Conservation (phyloP, 2,329 filamentous ascomycete species). For the Botrytis medusae region DNA sequence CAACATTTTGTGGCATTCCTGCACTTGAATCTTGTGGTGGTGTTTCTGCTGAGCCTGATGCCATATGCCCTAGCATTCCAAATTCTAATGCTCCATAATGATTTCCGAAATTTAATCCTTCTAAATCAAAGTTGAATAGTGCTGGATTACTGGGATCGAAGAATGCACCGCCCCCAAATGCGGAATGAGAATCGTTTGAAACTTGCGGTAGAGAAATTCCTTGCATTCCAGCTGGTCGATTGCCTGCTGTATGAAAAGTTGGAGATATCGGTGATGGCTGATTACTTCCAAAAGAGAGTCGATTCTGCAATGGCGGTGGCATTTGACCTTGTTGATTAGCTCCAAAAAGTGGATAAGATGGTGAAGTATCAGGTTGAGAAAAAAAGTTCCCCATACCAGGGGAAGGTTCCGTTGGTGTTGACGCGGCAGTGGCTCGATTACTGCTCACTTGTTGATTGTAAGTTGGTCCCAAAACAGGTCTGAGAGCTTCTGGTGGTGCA, state of each 20-base stretch:
- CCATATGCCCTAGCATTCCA: slow-evolving; percentile 94
- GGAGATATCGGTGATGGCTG: slow-evolving; percentile 75
- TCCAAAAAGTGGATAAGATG: slow-evolving; percentile 45
- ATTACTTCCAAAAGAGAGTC: slow-evolving; percentile 56
- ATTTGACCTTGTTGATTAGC: slow-evolving; percentile 48
- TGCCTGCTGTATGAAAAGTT: slow-evolving; percentile 59
- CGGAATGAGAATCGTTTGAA: slow-evolving; percentile 47
- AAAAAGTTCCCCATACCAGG: slow-evolving; percentile 37
- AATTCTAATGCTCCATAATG: slow-evolving; percentile 96
- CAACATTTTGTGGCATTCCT: slow-evolving; percentile 50
- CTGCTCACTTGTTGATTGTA: slow-evolving; percentile 59
- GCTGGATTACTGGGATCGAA: slow-evolving; percentile 93
- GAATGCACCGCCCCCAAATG: slow-evolving; percentile 54
- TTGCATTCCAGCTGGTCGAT: slow-evolving; percentile 49
- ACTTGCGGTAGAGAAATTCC: slow-evolving; percentile 43
- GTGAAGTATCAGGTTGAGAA: slow-evolving; percentile 36
- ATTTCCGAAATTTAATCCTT: slow-evolving; percentile 91
- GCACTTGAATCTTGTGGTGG: slow-evolving; percentile 61
- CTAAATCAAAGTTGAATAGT: slow-evolving; percentile 93
- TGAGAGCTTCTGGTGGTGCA: slow-evolving; percentile 82
- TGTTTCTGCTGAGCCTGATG: slow-evolving; percentile 81
- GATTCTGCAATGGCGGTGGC: slow-evolving; percentile 51
- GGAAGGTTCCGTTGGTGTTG: slow-evolving; percentile 37
- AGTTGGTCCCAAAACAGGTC: slow-evolving; percentile 76
- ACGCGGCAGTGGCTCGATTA: slow-evolving; percentile 30